Conservation (phyloP, 768 basidiomycete species). For the Nidula microcarpa region DNA sequence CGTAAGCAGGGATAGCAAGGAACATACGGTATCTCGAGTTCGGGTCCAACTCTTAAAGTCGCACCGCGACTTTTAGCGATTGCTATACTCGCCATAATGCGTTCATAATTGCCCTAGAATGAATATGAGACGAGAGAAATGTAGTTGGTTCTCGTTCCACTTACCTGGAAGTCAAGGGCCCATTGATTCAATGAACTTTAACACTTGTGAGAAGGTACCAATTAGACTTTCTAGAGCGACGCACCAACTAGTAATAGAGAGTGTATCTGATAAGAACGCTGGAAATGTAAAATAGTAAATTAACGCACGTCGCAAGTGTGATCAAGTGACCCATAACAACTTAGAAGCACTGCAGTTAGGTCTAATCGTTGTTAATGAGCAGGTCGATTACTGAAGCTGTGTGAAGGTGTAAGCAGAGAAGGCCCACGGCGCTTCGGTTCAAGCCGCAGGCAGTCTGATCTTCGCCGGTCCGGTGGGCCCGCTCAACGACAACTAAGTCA, state of each 20-base stretch:
- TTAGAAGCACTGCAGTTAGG: too few relatives aligned
- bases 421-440: too few relatives aligned
- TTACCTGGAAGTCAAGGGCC: slow-evolving; percentile 91
- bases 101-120: slow-evolving; percentile 83
- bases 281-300: not conserved
- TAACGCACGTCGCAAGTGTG: not conserved
- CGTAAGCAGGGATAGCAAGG: not conserved
- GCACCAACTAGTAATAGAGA: not conserved
- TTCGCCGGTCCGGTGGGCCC: too few relatives aligned
- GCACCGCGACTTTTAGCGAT: slow-evolving; percentile 89
- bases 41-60: slow-evolving; percentile 90
- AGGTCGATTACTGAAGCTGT: too few relatives aligned
- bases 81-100: slow-evolving; percentile 83
- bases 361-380: too few relatives aligned
- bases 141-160: slow-evolving; percentile 4
- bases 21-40: slow-evolving; percentile 87
- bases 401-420: too few relatives aligned
- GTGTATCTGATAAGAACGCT: not conserved
- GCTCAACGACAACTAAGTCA: too few relatives aligned
- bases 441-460: too few relatives aligned
- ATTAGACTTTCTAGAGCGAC: not conserved
- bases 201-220: not conserved
- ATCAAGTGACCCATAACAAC: slow-evolving; percentile 5
- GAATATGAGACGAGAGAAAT: not conserved
- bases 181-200: slow-evolving; percentile 92